Base-by-base conservation (phyloP, 805 yeast genomes). In the Kluyveromyces wickerhamii region DNA sequence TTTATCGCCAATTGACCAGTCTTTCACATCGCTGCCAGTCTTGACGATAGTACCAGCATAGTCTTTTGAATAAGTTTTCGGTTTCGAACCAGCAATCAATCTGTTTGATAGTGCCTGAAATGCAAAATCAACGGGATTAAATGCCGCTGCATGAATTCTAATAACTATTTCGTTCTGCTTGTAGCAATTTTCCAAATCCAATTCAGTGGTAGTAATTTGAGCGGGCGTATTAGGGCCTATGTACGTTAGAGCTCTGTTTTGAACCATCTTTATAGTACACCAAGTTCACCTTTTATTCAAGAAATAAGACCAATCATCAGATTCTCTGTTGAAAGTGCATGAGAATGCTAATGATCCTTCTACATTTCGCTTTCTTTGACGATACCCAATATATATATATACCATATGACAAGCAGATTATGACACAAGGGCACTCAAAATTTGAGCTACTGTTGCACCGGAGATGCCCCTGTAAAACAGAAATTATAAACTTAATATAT, bases 41-140 rank as follows among this genome's bases (percentile, higher is more conserved):
- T 38, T 48, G 11, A 54, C 49, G 21, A 57, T 41, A 5, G 38
- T 44, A 27, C 62, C 62, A 16, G 51, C 36, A 36, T 46, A 57
- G 38, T 57, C 60, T 36, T 50, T 46, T 10, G 51, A 46, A 26
- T 35, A 48, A 7, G 52, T 42, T 30, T 57, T 55, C n/a, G 37
- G 34, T 4, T 18, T 11, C 1, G 32, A 21, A 2, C 46, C 36
- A 1, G 31, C 27, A 13, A 39, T 11, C 25, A 34, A 38, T 6
- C 40, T 27, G 23, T 30, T 26, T 11, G 51, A 42, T 7, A 45
- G 16, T 4, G 34, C 16, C 17, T 53, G 46, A 4, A 45, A 19
- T 3, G 52, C 7, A 4, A 41, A 16, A 37, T 57, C 62, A 8
- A 54, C 32, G 7, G 62, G 62, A 26, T 57, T 57, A 28, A 57